phyloP scores from a whole-genome alignment of 2,329 filamentous ascomycete species.

The Aureobasidium sp. region DNA sequence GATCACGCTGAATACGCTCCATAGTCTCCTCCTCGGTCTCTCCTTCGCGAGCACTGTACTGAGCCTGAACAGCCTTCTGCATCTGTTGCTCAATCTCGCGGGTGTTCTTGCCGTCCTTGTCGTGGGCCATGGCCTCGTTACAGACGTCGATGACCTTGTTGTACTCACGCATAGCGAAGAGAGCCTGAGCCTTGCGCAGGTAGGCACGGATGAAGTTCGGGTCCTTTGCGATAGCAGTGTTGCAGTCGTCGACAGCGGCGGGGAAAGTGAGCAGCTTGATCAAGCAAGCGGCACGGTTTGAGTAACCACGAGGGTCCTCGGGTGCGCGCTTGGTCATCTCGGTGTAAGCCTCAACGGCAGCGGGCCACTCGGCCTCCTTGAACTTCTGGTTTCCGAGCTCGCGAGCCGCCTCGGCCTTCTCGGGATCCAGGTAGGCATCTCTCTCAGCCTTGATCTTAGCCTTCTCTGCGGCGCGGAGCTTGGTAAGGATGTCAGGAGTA shows the following conservation, averaged over 20 bases:
- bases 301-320: conserved; percentile 87
- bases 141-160: conserved; percentile 89
- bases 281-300: conserved; percentile 92
- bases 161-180: conserved; percentile 97
- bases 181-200: conserved; percentile 90
- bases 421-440: conserved; percentile 78
- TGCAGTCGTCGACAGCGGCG: conserved; percentile 85
- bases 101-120: conserved; percentile 71
- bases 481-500: conserved; percentile 85
- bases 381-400: conserved; percentile 95
- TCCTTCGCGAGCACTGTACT: conserved; percentile 84
- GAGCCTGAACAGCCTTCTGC: conserved; percentile 83
- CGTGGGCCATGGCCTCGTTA: conserved; percentile 69
- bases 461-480: conserved; percentile 87
- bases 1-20: conserved; percentile 82
- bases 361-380: conserved; percentile 94
- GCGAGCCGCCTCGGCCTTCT: conserved; percentile 89
- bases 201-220: conserved; percentile 91
- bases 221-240: conserved; percentile 84
- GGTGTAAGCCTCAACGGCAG: conserved; percentile 82
- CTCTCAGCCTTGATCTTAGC: conserved; percentile 69
- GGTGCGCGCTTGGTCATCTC: conserved; percentile 97
- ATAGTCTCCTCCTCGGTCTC: conserved; percentile 89
- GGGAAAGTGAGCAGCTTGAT: conserved; percentile 97
- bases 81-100: conserved; percentile 91